A percentile compares a stretch with the other conserved stretches of the same genome.
Conservation (phyloP, 2,329 filamentous ascomycete species). For the Pseudonectria foliicola region DNA sequence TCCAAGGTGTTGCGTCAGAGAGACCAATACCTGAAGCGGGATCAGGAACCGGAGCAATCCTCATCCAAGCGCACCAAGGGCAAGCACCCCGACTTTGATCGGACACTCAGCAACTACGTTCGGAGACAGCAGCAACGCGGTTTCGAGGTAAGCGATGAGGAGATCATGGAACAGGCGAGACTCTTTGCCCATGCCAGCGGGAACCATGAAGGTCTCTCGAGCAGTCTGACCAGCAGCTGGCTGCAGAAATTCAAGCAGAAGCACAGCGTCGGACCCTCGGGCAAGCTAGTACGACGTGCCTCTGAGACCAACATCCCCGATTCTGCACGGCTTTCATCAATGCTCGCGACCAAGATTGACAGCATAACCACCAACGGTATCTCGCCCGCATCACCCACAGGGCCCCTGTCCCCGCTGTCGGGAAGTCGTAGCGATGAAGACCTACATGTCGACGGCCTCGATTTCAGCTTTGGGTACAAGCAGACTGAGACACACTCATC, state of each 20-base stretch:
- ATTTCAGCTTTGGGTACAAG: conserved; percentile 28
- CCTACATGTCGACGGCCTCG: conserved; percentile 38
- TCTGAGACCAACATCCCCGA: conserved; percentile 68
- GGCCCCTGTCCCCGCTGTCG: conserved; percentile 61
- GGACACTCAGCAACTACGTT: conserved; percentile 81
- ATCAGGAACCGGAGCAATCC: conserved; percentile 58
- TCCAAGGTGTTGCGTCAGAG: conserved; percentile 93
- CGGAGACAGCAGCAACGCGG: conserved; percentile 74
- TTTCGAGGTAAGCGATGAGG: conserved; percentile 65
- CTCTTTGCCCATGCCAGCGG: conserved; percentile 68
- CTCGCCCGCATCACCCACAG: conserved; percentile 67
- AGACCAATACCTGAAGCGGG: conserved; percentile 85
- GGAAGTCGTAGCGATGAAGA: conserved; percentile 64
- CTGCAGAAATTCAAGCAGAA: conserved; percentile 95
- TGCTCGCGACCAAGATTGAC: conserved; percentile 21
- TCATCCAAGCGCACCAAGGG: conserved; percentile 77
- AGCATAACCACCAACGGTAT: conserved; percentile 46
- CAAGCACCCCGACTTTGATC: conserved; percentile 84
- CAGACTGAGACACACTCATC: conserved; percentile 28
- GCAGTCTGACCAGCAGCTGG: conserved; percentile 69
- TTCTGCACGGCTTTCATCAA: conserved; percentile 49
- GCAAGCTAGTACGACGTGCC: conserved; percentile 46
- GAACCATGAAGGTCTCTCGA: conserved; percentile 63
- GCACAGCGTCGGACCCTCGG: conserved; percentile 49
- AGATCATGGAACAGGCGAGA: conserved; percentile 76